These are phyloP conservation scores for Tolypocladium cylindrosporum DNA, from an alignment of 2,329 filamentous ascomycete genomes.

Conservation along the genomic window DNA sequence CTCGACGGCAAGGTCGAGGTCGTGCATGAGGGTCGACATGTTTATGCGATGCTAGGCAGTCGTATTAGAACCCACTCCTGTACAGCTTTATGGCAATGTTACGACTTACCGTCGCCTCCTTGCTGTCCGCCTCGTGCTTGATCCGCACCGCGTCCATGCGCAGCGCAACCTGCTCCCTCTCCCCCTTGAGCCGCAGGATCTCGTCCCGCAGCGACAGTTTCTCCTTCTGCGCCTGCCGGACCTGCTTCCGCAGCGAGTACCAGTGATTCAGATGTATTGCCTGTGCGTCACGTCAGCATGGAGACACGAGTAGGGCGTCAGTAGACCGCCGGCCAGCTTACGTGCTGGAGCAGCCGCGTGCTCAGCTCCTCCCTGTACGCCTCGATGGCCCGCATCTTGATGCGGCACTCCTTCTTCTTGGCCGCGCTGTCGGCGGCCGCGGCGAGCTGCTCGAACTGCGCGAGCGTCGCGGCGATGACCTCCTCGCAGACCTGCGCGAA, in stretches of 20 bases:
- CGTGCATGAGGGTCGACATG: constrained; percentile 49
- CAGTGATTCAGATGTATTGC: constrained; percentile 51
- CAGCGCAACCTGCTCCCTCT: constrained; percentile 52
- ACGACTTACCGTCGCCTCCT: constrained; percentile 37
- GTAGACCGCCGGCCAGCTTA: constrained; percentile 21
- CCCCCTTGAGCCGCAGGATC: constrained; percentile 47
- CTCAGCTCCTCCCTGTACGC: constrained; percentile 49
- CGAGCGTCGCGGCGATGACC: constrained; percentile 40
- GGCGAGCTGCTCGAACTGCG: constrained; percentile 32
- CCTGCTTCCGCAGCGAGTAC: constrained; percentile 45
- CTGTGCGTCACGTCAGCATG: constrained; percentile 19
- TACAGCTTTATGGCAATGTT: too few species aligned
- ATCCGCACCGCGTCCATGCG: constrained; percentile 53
- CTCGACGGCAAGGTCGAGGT: constrained; percentile 49
- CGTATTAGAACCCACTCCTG: background rate
- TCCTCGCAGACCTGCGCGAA: constrained; percentile 52
- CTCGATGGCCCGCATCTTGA: constrained; percentile 46
- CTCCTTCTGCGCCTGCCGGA: constrained; percentile 46
- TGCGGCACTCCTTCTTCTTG: constrained; percentile 41
- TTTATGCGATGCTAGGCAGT: constrained; percentile 32
- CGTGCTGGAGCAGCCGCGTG: constrained; percentile 47
- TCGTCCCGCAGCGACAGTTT: constrained; percentile 48
- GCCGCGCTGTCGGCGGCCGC: constrained; percentile 30
- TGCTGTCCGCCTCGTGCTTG: constrained; percentile 45
- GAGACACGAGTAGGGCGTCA: background rate